phyloP scores from a whole-genome alignment of 2,329 filamentous ascomycete species.

The Xenoacremonium recifei region DNA sequence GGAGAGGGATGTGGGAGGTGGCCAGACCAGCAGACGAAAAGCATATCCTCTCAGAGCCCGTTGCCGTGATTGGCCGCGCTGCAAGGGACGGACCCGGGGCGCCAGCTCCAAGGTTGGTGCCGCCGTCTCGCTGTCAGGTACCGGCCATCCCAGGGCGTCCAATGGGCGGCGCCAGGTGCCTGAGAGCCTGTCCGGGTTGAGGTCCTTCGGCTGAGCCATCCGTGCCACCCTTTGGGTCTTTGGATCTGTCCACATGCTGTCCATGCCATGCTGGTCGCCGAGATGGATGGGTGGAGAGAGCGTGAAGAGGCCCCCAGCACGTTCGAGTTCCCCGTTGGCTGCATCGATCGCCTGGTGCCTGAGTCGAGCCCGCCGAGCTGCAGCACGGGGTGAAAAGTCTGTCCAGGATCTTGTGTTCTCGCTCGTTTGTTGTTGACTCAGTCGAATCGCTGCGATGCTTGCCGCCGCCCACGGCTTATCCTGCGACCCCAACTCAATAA shows the following conservation, averaged over 20 bases:
- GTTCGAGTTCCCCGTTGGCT: neutral
- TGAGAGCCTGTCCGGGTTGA: conserved; percentile 10
- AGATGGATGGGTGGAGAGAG: neutral
- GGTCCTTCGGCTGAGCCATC: neutral
- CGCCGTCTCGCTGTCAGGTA: conserved; percentile 27
- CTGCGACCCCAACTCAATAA: neutral
- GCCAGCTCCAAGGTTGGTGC: conserved; percentile 19
- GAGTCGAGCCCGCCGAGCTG: too few relatives aligned
- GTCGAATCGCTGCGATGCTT: neutral
- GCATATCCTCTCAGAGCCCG: conserved; percentile 12
- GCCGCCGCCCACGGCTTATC: neutral
- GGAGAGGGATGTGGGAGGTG: neutral
- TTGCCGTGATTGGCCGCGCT: conserved; percentile 21
- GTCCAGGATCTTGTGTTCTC: neutral
- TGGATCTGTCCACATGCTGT: neutral
- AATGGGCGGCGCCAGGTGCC: conserved; percentile 26
- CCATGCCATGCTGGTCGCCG: neutral
- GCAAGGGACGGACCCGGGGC: conserved; percentile 21
- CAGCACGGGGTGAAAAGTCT: conserved; percentile 1
- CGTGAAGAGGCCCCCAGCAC: neutral
- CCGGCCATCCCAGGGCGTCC: conserved; percentile 20
- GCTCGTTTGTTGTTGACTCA: neutral
- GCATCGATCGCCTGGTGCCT: too few relatives aligned
- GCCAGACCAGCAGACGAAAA: conserved; percentile 17
- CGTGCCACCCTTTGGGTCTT: neutral